Evolutionary conservation across 2,329 filamentous ascomycete species (phyloP), one percentile per base, ranked within the genome.

Genomic region (Cylindrodendrum hubeiense): DNA sequence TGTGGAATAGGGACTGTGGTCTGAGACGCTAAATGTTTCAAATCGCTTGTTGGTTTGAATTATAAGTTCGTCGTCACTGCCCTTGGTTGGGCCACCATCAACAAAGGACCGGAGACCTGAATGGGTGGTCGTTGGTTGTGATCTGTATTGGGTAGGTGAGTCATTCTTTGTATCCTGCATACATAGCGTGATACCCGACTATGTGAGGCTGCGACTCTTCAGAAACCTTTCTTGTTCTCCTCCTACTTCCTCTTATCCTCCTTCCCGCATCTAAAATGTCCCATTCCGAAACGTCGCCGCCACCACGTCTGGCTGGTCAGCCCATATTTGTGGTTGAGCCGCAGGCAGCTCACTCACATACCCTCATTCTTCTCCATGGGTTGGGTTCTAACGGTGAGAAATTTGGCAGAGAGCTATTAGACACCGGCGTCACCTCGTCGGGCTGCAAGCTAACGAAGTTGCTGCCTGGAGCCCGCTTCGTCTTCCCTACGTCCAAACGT

Each of bases 401-500:
- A 5, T 81, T 80, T 21, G 79, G 79, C 9, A 57, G 46, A 4
- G 78, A 77, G 28, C 63, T 81, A 1, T 60, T 81, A 3, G 68
- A 75, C 21, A 78, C 75, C 0, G 77, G 72, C 2, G 24, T 59
- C 8, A 39, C 67, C 0, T 78, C 76, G 0, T 60, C 57, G 12
- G 78, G 75, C 2, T 41, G 55, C 4, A 74, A 44, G 1, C 67
- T 81, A 0, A 26, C 89, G 4, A 51, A 74, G 0, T 41, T 77
- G 5, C 61, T 81, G 2, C 79, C 79, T 0, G 71, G 78, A 10
- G 78, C 80, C 1, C 83, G 82, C 63, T 87, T 86, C 60, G 74
- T 88, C 43, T 87, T 87, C 60, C 86, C 85, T 0, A 86, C 84
- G 0, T 80, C 86, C 0, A 78, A 75, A 7, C 80, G 80, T 13